phyloP scores from a whole-genome alignment of 345 rosid genomes.

The Abelmoschus esculentus region DNA sequence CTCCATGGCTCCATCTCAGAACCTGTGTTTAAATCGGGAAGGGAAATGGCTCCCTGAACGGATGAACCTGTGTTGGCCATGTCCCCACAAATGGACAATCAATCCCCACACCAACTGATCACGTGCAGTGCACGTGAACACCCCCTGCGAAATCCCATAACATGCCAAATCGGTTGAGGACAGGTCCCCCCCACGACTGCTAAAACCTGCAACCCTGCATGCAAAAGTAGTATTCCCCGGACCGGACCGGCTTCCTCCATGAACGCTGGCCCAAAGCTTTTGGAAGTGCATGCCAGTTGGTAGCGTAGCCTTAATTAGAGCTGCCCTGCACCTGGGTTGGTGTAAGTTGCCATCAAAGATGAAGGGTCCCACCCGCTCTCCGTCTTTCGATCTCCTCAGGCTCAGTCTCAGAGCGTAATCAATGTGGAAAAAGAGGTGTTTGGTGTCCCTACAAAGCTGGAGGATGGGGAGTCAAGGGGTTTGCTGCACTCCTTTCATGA shows the following conservation, averaged over 20 bases:
- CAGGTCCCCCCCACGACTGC: slow-evolving; percentile 10
- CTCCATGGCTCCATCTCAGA: not conserved
- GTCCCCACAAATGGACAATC: not conserved
- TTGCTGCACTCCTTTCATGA: slow-evolving; percentile 12
- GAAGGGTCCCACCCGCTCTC: too few species aligned
- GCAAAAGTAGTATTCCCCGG: slow-evolving; percentile 7
- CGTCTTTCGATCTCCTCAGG: too few species aligned
- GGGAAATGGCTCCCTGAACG: not conserved
- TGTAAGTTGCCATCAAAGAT: too few species aligned
- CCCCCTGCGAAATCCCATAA: not conserved
- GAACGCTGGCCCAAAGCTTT: not conserved
- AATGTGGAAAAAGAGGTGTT: not conserved
- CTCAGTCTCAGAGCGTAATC: not conserved
- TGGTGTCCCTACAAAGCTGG: slow-evolving; percentile 7
- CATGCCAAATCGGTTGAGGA: not conserved
- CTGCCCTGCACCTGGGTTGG: not conserved
- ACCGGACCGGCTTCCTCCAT: slow-evolving; percentile 5
- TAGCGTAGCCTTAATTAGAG: not conserved
- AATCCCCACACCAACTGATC: not conserved
- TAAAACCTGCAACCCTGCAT: slow-evolving; percentile 5
- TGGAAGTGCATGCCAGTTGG: not conserved
- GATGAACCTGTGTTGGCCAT: not conserved
- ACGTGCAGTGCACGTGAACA: slow-evolving; percentile 6
- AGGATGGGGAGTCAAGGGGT: slow-evolving; percentile 13
- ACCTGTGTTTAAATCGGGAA: not conserved